phyloP scores from a whole-genome alignment of 2,329 filamentous ascomycete species.

The Fusarium siculi region DNA sequence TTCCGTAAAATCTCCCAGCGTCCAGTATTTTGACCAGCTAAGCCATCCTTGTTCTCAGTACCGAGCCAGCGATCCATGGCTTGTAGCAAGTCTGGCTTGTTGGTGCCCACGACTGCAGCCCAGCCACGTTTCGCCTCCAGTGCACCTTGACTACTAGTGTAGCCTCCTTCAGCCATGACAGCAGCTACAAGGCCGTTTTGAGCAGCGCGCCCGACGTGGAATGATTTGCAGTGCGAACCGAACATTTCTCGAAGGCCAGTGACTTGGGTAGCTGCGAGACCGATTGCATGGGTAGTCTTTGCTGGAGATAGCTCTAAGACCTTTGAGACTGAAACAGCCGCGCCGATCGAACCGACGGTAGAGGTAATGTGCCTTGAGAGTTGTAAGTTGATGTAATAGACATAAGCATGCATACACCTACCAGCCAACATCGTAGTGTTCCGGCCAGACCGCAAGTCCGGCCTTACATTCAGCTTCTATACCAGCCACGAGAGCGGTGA shows the following conservation, averaged over 20 bases:
- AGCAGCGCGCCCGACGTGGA: not conserved
- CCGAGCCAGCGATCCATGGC: not conserved
- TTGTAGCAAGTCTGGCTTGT: not conserved
- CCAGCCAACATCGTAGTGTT: slow-evolving; percentile 6
- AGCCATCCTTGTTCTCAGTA: not conserved
- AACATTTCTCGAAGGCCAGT: slow-evolving; percentile 4
- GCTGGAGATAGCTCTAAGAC: not conserved
- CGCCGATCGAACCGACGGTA: not conserved
- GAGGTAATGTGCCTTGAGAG: not conserved
- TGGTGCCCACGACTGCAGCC: not conserved
- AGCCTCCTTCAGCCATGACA: slow-evolving; percentile 1
- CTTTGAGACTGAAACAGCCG: not conserved
- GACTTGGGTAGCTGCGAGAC: not conserved
- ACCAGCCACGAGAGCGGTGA: not conserved
- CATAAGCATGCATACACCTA: not conserved
- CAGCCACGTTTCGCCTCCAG: slow-evolving; percentile 3
- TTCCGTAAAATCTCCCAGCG: slow-evolving; percentile 3
- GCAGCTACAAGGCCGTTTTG: not conserved
- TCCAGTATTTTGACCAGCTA: accelerated
- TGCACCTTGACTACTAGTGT: not conserved
- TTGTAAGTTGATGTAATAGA: not conserved
- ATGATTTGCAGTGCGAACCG: not conserved
- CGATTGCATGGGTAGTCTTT: not conserved
- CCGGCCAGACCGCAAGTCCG: not conserved
- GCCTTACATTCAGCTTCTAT: slow-evolving; percentile 5